Evolutionary conservation across 345 rosid genomes (phyloP), one percentile per base, ranked within the genome.

Genomic region (Gossypium stocksii): DNA sequence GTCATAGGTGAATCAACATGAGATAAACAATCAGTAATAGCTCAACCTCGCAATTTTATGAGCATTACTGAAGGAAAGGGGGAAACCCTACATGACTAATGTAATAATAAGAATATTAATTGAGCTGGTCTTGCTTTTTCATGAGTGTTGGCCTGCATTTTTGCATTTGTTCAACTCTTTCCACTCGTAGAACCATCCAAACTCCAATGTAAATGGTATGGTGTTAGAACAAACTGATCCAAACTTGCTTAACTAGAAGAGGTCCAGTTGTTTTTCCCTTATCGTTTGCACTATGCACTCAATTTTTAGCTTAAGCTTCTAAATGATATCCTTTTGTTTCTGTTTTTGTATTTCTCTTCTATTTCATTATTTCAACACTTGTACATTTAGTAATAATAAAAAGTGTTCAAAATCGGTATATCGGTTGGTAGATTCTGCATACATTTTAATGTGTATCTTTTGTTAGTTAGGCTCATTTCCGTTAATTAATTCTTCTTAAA

Each of bases 241-340:
- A 44, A 62, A 44, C 51, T 43, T 43, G 51, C 53, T 5, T 66
- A 44, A 66, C 17, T 44, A 44, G 34, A 44, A 14, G n/a, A 9
- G 23, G 68, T 15, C 11, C 3, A 66, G 44, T 19, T 13, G 2
- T 65, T 66, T 44, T 66, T 20, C 56, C 41, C 9, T 46, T 12
- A 19, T 19, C 27, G 44, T 6, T 46, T 46, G 45, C 48, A 44
- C 38, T 46, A 16, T 14, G 13, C 23, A 5, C 10, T 11, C 29
- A 65, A 19, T 66, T 65, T 44, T 19, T 44, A 44, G 34, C 70
- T 20, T 19, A 66, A 44, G 34, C 70, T 44, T 43, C 70, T 65
- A 19, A 43, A 20, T 19, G 23, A 44, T 65, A 65, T 65, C 3
- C 1, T 65, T 65, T 44, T 19, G 70, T 65, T 65, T 65, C 29